Conservation (phyloP, 2,329 filamentous ascomycete genomes). For the Fusarium citri region DNA sequence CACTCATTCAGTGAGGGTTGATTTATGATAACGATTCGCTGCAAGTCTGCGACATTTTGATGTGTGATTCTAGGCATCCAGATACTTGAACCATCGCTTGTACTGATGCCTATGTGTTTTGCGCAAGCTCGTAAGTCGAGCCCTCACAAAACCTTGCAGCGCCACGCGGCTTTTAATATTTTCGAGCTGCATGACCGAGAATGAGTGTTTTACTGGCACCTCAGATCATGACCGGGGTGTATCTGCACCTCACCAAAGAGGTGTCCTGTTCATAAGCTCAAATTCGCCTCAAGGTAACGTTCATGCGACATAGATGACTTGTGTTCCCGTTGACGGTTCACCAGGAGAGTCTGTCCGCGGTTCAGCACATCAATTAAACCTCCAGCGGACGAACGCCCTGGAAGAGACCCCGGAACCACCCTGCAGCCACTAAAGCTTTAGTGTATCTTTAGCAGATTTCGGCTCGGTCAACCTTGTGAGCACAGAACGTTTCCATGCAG, state of each 20-base stretch:
- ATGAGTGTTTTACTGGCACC: conserved; percentile 18
- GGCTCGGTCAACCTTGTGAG: conserved; percentile 1
- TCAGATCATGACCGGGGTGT: conserved; percentile 3
- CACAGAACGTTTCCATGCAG: conserved; percentile 8
- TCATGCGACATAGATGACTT: conserved; percentile 18
- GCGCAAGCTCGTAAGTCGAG: conserved; percentile 16
- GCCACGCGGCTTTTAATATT: conserved; percentile 40
- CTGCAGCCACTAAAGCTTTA: conserved; percentile 35
- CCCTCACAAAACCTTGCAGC: conserved; percentile 43
- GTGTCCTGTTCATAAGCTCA: background rate
- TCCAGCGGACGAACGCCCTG: conserved; percentile 27
- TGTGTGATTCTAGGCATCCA: conserved; percentile 7
- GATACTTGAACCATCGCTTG: background rate
- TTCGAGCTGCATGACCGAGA: conserved; percentile 20
- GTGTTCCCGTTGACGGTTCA: background rate
- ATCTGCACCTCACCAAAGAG: background rate
- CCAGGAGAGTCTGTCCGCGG: background rate
- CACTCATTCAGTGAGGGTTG: conserved; percentile 8
- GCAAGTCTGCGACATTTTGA: background rate
- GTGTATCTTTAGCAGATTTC: conserved; percentile 32
- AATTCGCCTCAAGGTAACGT: background rate
- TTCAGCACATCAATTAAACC: conserved; percentile 5
- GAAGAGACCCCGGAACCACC: conserved; percentile 7
- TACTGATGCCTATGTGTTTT: conserved; percentile 20
- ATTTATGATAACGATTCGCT: background rate